These are phyloP conservation scores for Blastomyces parvus DNA, from an alignment of 2,329 filamentous ascomycete species.

Conservation along the genomic window DNA sequence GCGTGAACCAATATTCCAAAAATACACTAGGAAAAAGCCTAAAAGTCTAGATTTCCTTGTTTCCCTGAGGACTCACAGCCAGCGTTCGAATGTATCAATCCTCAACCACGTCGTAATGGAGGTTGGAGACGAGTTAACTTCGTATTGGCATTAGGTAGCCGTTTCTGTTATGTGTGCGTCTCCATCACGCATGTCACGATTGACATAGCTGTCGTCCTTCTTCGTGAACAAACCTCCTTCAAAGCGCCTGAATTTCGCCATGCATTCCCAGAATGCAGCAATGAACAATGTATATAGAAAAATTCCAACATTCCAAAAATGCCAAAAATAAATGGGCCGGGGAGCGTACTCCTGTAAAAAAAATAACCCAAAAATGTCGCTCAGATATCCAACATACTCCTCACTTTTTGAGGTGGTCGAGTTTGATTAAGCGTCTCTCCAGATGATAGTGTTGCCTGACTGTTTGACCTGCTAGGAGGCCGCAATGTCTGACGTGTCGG, in stretches of 20 bases:
- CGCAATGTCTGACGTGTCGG: constrained; percentile 10
- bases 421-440: constrained; percentile 11
- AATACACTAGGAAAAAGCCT: background rate
- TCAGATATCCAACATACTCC: constrained; percentile 38
- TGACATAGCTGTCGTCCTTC: too few relatives aligned
- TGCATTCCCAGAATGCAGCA: background rate
- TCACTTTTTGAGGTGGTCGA: constrained; percentile 25
- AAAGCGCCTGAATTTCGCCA: background rate
- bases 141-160: background rate
- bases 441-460: constrained; percentile 21
- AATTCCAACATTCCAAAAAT: background rate
- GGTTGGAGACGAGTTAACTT: background rate
- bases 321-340: background rate
- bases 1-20: background rate
- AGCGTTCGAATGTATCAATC: background rate
- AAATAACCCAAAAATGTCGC: background rate
- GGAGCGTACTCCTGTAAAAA: background rate
- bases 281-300: background rate
- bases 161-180: background rate
- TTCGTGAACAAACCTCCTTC: background rate
- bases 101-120: background rate
- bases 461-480: constrained; percentile 19
- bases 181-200: background rate
- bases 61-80: background rate
- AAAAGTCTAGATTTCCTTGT: background rate